A percentile compares a stretch with the other conserved stretches of the same genome.
phyloP scores from a whole-genome alignment of 768 basidiomycete genomes.

The Podaxis sp. region DNA sequence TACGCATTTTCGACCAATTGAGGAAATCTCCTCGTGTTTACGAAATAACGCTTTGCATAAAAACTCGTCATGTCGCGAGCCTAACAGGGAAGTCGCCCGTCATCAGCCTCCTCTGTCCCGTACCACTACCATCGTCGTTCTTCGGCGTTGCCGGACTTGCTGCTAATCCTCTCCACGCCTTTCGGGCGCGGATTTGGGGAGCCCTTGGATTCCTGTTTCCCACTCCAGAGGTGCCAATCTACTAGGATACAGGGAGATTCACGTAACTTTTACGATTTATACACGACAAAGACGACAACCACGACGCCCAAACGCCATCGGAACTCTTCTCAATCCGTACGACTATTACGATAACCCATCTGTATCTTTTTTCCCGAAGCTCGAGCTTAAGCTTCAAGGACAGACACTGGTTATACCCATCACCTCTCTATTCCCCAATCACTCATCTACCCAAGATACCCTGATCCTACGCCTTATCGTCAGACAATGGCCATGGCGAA shows the following conservation, averaged over 20 bases:
- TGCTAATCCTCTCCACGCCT: background rate
- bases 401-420: background rate
- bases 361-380: background rate
- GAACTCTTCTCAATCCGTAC: background rate
- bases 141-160: background rate
- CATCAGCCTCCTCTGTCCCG: background rate
- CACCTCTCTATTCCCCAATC: background rate
- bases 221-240: background rate
- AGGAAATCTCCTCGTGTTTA: no score
- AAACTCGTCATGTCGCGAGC: no score
- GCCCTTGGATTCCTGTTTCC: background rate
- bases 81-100: no score
- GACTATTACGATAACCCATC: slow-evolving; percentile 1
- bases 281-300: background rate
- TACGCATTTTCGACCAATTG: no score
- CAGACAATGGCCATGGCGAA: slow-evolving; percentile 39
- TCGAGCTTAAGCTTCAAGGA: background rate
- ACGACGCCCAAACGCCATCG: background rate
- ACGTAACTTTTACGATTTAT: background rate
- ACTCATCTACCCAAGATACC: slow-evolving; percentile 6
- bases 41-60: no score
- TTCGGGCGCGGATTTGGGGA: background rate
- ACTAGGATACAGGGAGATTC: background rate
- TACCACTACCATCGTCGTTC: slow-evolving; percentile 6
- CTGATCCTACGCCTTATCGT: background rate